Base-by-base conservation (phyloP, 1,139 yeast genomes). In the Meyerozyma guilliermondii region DNA sequence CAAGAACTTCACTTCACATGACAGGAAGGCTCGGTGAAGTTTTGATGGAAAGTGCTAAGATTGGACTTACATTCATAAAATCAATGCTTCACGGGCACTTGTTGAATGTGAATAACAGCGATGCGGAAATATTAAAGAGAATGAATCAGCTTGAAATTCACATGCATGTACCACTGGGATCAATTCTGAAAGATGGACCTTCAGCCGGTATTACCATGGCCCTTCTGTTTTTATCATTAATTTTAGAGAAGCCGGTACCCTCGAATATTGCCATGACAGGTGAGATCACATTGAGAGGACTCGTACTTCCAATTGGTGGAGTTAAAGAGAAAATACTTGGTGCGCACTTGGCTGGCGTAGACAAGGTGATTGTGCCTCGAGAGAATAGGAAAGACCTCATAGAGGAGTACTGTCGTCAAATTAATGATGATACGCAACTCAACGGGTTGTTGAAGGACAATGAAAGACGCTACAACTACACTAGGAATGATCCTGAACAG, bases 141-240 rank as follows among this genome's bases (percentile, higher is more conserved):
- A 74, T 78, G 49, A 76, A 75, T 48, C 73, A 71, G 44, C 62
- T 78, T 43, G 89, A 84, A 47, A 74, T 87, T 45, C 95, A 88
- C 62, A 64, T 88, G 51, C 96, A 88, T 60, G 95, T 88, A 35
- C 96, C 96, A 1, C 83, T 84, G 69, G 96, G 96, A 0, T 86
- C 94, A 0, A 74, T 88, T 35, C 82, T 85, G 29, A 89, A 89
- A 63, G 97, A 89, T 59, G 97, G 97, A 0, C 97, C 97, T 2
- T 82, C 91, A 33, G 97, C 97, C 0, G 97, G 97, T 34, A 80
- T 87, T 36, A 87, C 97, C 3, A 87, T 89, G 81, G 85, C 96
- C 0, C 64, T 88, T 40, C 86, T 89, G 58, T 69, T 89, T 43
- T 65, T 89, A 38, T 87, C 96, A 0, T 68, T 87, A 45, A 74